Evolutionary conservation across 2,329 filamentous ascomycete species (phyloP).

Genomic region (Bipolaris zeicola): DNA sequence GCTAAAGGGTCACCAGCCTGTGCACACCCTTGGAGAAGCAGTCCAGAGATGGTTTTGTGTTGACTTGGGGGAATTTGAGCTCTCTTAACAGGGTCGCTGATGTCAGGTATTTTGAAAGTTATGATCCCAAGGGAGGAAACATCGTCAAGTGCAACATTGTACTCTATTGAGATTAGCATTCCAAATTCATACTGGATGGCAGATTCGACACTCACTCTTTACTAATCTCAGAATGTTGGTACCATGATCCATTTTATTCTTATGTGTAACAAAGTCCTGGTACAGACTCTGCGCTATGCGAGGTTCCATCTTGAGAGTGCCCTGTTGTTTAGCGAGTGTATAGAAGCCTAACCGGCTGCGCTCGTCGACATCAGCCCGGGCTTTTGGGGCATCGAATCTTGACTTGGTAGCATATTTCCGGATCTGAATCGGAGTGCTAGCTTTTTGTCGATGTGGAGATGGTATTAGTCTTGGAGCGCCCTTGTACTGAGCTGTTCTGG

Average conservation of each 20-base stretch:
- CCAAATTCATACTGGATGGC: not conserved
- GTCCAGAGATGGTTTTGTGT: constrained; percentile 24
- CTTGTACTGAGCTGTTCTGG: constrained; percentile 9
- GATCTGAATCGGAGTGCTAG: constrained; percentile 3
- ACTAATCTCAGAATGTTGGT: constrained; percentile 25
- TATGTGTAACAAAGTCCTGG: constrained; percentile 30
- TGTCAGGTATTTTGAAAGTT: constrained; percentile 33
- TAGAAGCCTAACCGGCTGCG: constrained; percentile 29
- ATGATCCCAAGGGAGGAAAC: constrained; percentile 35
- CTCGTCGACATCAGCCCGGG: constrained; percentile 30
- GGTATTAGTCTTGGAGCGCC: not conserved
- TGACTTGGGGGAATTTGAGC: constrained; percentile 32
- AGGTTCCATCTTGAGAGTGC: constrained; percentile 21
- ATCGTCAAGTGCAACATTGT: constrained; percentile 29
- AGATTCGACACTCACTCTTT: constrained; percentile 25
- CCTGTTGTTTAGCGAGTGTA: constrained; percentile 23
- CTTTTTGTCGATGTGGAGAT: not conserved
- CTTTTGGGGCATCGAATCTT: constrained; percentile 21
- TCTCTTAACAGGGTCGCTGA: constrained; percentile 23
- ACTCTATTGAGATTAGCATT: constrained; percentile 28
- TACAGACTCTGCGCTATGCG: constrained; percentile 31
- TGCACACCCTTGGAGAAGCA: constrained; percentile 37
- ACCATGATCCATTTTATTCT: constrained; percentile 24
- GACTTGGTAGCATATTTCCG: constrained; percentile 24
- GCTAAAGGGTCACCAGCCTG: constrained; percentile 36